Conservation (phyloP, 805 yeast genomes). For the Lachancea mirantina region DNA sequence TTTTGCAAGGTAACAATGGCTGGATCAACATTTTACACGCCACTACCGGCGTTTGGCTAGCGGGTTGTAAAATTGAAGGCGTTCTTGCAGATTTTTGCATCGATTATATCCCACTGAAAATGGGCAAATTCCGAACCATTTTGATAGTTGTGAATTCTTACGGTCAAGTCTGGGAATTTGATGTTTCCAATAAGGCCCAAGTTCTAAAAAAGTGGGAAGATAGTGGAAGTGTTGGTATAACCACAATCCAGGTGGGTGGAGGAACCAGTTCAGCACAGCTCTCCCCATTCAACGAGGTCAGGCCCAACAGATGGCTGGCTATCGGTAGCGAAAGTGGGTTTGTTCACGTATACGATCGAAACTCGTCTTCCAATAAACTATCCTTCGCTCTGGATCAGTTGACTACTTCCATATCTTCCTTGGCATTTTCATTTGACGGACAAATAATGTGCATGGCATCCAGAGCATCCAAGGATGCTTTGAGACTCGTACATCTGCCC, state of each 20-base stretch:
- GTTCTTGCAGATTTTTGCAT: slow-evolving; percentile 62
- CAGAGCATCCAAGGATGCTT: slow-evolving; percentile 75
- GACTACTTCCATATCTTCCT: slow-evolving; percentile 67
- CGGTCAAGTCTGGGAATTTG: slow-evolving; percentile 91
- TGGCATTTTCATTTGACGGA: slow-evolving; percentile 79
- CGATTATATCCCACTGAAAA: slow-evolving; percentile 27
- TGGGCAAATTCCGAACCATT: slow-evolving; percentile 25
- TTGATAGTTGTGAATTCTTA: slow-evolving; percentile 59
- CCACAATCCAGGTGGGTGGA: slow-evolving; percentile 69
- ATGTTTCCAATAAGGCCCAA: slow-evolving; percentile 39
- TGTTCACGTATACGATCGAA: slow-evolving; percentile 74
- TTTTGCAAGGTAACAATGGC: slow-evolving; percentile 77
- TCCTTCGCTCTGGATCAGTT: slow-evolving; percentile 65
- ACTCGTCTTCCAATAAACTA: slow-evolving; percentile 41
- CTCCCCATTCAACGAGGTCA: slow-evolving; percentile 21
- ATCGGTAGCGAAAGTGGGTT: slow-evolving; percentile 85
- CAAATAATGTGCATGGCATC: slow-evolving; percentile 84
- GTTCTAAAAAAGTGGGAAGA: slow-evolving; percentile 73
- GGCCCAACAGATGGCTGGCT: slow-evolving; percentile 68
- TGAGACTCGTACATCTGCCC: slow-evolving; percentile 82
- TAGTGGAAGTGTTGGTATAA: slow-evolving; percentile 76
- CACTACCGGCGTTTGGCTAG: slow-evolving; percentile 74
- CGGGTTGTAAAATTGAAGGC: slow-evolving; percentile 87
- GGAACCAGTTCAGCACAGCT: slow-evolving; percentile 28
- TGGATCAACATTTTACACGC: slow-evolving; percentile 82